These are phyloP conservation scores for Fusarium papillatum DNA, from an alignment of 2,329 filamentous ascomycete genomes.

Conservation along the genomic window DNA sequence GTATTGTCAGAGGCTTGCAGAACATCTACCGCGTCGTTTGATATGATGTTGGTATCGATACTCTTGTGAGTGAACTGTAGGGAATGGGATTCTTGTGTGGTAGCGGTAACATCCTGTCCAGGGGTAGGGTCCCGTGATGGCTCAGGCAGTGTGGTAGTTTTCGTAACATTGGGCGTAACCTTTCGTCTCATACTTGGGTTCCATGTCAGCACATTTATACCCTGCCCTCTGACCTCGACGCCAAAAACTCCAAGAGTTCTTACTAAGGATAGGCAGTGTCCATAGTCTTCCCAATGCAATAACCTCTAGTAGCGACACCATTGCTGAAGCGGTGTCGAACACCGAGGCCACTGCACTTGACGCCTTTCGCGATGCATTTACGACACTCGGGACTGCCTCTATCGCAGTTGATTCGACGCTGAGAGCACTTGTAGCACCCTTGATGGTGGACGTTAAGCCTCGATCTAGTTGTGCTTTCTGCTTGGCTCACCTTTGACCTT, in stretches of 20 bases:
- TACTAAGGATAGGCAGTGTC: constrained; percentile 2
- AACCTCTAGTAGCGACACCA: constrained; percentile 18
- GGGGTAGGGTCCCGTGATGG: background rate
- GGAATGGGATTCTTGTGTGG: background rate
- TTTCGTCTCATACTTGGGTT: background rate
- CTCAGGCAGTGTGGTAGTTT: background rate
- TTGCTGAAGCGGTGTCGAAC: constrained; percentile 19
- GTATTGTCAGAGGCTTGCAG: background rate
- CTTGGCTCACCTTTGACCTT: background rate
- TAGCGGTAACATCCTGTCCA: background rate
- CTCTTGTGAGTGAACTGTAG: background rate
- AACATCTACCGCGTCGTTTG: background rate
- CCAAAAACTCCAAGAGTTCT: background rate
- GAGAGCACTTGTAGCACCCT: background rate
- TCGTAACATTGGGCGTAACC: background rate
- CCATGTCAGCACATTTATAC: background rate
- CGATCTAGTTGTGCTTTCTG: background rate
- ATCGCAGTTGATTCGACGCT: background rate
- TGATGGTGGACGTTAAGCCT: background rate
- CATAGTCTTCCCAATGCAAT: constrained; percentile 20
- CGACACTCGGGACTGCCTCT: background rate
- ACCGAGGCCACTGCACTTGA: constrained; percentile 18
- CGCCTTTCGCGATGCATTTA: constrained; percentile 10
- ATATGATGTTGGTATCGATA: background rate
- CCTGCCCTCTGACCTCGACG: background rate